phyloP scores from a whole-genome alignment of 129 eudicot genomes.

The Cynara cardunculus region DNA sequence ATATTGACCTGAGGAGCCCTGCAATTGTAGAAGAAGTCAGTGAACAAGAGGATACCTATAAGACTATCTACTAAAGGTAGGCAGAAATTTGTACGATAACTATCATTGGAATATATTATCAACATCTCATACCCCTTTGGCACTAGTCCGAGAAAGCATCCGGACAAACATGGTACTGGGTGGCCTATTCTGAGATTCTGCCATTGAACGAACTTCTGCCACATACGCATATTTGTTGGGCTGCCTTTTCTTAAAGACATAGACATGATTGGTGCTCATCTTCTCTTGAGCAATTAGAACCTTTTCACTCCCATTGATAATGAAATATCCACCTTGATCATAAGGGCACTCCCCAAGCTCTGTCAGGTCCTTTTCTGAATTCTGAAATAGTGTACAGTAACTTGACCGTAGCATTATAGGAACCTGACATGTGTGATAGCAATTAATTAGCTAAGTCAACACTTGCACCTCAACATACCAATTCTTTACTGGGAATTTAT shows the following conservation, averaged over 20 bases:
- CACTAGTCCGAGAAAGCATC: slow-evolving; percentile 88
- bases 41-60: not conserved
- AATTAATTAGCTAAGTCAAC: not conserved
- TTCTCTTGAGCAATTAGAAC: slow-evolving; percentile 96
- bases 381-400: slow-evolving; percentile 80
- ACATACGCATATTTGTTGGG: slow-evolving; percentile 96
- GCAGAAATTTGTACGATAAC: not conserved
- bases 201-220: slow-evolving; percentile 92
- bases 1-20: slow-evolving; percentile 97
- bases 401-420: slow-evolving; percentile 97
- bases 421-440: slow-evolving; percentile 45
- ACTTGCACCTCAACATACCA: not conserved
- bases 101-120: not conserved
- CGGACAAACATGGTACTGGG: slow-evolving; percentile 95
- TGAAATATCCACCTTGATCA: slow-evolving; percentile 99
- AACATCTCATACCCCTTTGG: slow-evolving; percentile 72
- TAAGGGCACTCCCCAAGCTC: slow-evolving; percentile 96
- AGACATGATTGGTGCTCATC: slow-evolving; percentile 97
- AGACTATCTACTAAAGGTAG: not conserved
- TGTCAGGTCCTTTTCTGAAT: slow-evolving; percentile 88
- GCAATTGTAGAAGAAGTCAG: slow-evolving; percentile 9
- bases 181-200: slow-evolving; percentile 85
- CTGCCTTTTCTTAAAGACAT: slow-evolving; percentile 91
- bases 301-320: slow-evolving; percentile 95
- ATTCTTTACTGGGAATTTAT: not conserved